Evolutionary conservation across 768 basidiomycete species (phyloP).

Genomic region (Pleurotus ostreatus): DNA sequence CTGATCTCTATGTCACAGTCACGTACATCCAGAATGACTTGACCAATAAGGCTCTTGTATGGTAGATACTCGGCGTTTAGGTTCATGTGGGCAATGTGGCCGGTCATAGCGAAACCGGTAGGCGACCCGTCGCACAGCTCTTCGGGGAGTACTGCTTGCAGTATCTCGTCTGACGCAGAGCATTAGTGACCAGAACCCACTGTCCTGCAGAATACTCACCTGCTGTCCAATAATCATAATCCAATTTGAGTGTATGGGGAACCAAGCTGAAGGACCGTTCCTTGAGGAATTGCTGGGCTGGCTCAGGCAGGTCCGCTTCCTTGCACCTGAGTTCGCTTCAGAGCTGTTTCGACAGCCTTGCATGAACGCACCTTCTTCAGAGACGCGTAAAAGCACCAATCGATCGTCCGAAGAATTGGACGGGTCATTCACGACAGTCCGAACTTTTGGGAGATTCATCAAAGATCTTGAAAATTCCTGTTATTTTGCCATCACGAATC

Average conservation of each 20-base stretch:
- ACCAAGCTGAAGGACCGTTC: slow-evolving; percentile 54
- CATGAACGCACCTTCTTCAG: slow-evolving; percentile 49
- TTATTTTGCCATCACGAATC: slow-evolving; percentile 5
- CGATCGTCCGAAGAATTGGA: slow-evolving; percentile 44
- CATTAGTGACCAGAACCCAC: background rate
- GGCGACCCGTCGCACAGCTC: slow-evolving; percentile 77
- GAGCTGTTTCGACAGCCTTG: slow-evolving; percentile 10
- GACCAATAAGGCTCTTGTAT: slow-evolving; percentile 87
- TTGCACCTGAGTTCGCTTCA: slow-evolving; percentile 29
- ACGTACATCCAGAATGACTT: slow-evolving; percentile 86
- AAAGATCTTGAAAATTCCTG: slow-evolving; percentile 39
- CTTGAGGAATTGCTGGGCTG: slow-evolving; percentile 51
- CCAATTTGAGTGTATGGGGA: slow-evolving; percentile 57
- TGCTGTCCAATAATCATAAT: slow-evolving; percentile 87
- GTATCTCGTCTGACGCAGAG: slow-evolving; percentile 66
- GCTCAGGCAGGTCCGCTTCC: slow-evolving; percentile 65
- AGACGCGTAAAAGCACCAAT: slow-evolving; percentile 64
- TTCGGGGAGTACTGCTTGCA: slow-evolving; percentile 78
- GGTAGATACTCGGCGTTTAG: slow-evolving; percentile 87
- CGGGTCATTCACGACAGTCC: slow-evolving; percentile 52
- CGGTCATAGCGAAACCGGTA: slow-evolving; percentile 80
- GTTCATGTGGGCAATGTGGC: slow-evolving; percentile 94
- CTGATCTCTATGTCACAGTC: slow-evolving; percentile 21
- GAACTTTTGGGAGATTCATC: slow-evolving; percentile 66
- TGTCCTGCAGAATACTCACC: slow-evolving; percentile 36